These are phyloP conservation scores for Bipolaris victoriae DNA, from an alignment of 2,329 filamentous ascomycete species.

Conservation along the genomic window DNA sequence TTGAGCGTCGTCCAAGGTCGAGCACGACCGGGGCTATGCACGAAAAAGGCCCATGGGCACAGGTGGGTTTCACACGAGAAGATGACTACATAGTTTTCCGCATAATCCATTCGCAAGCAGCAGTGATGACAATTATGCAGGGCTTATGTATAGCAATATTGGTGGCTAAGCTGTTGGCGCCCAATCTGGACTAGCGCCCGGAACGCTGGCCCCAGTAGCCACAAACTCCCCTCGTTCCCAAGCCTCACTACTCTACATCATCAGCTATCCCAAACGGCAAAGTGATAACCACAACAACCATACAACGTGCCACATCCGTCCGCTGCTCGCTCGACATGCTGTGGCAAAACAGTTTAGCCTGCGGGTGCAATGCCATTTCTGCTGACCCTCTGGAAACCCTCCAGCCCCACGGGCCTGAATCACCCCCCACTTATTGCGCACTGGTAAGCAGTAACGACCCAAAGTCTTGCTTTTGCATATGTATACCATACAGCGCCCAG, in stretches of 20 bases:
- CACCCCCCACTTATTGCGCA: slow-evolving; percentile 17
- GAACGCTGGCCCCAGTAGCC: slow-evolving; percentile 11
- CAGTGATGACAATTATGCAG: slow-evolving; percentile 42
- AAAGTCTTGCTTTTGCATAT: slow-evolving; percentile 7
- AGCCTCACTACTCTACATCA: slow-evolving; percentile 16
- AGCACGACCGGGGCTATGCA: slow-evolving; percentile 15
- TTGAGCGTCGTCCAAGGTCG: slow-evolving; percentile 4
- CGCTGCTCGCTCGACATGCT: background rate
- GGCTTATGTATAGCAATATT: slow-evolving; percentile 47
- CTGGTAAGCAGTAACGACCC: slow-evolving; percentile 11
- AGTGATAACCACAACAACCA: slow-evolving; percentile 1
- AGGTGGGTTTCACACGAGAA: slow-evolving; percentile 22
- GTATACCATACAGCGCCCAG: slow-evolving; percentile 4
- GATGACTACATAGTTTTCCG: slow-evolving; percentile 30
- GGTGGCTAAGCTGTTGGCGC: slow-evolving; percentile 41
- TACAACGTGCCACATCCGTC: slow-evolving; percentile 4
- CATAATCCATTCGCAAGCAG: slow-evolving; percentile 26
- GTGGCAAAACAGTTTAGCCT: slow-evolving; percentile 21
- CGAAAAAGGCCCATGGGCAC: slow-evolving; percentile 20
- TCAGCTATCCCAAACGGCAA: slow-evolving; percentile 19
- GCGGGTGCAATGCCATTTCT: slow-evolving; percentile 14
- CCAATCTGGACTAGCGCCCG: slow-evolving; percentile 22
- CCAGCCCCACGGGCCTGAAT: too few species aligned
- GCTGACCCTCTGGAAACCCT: background rate
- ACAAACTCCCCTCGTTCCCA: slow-evolving; percentile 3